A percentile compares a stretch with the other conserved stretches of the same genome.
Evolutionary conservation across 495 filamentous ascomycete genomes (phyloP).

Genomic region (Hyaloscypha variabilis): DNA sequence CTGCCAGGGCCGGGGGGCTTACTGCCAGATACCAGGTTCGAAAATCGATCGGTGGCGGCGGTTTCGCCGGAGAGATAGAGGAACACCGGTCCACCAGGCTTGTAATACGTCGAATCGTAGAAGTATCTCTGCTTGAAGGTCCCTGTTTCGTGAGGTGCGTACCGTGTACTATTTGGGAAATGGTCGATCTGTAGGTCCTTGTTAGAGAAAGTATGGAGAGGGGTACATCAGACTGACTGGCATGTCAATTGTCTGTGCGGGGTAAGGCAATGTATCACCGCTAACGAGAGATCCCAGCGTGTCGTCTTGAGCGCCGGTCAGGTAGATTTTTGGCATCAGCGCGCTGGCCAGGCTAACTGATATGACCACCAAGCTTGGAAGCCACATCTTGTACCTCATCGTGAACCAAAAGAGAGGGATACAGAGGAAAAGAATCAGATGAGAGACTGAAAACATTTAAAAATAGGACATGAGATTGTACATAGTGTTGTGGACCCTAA

Average conservation of each 20-base stretch:
- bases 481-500: too few species aligned
- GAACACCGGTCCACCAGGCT: constrained; percentile 48
- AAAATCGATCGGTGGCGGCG: constrained; percentile 19
- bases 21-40: constrained; percentile 26
- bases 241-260: constrained; percentile 19
- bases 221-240: not conserved
- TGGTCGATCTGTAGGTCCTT: constrained; percentile 41
- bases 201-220: not conserved
- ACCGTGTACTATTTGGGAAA: constrained; percentile 40
- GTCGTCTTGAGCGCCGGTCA: not conserved
- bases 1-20: not conserved
- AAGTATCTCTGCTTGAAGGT: constrained; percentile 50
- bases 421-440: not conserved
- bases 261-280: not conserved
- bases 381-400: not conserved
- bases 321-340: not conserved
- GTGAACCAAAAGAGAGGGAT: not conserved
- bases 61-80: constrained; percentile 51
- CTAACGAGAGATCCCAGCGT: not conserved
- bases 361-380: not conserved
- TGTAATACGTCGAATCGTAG: constrained; percentile 48
- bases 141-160: constrained; percentile 38
- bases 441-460: too few species aligned
- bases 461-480: too few species aligned
- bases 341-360: constrained; percentile 10